Percentiles rank a stretch among this genome's conserved stretches.
Conservation (phyloP, 108 stramenopile genomes). For the Nitzschia sp. region DNA sequence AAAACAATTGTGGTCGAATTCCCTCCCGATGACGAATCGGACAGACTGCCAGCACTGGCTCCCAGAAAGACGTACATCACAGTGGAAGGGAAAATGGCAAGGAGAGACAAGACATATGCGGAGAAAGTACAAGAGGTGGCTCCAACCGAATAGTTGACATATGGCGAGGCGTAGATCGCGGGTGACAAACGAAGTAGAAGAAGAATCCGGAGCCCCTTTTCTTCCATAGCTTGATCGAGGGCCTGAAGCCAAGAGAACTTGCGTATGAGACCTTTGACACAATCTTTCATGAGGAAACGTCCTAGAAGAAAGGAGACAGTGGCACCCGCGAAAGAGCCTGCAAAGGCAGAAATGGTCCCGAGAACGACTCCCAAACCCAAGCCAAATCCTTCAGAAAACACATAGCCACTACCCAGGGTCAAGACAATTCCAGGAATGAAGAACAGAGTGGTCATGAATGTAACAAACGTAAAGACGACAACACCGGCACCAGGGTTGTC, state of each 20-base stretch:
- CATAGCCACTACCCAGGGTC: conserved; percentile 74
- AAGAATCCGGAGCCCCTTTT: conserved; percentile 72
- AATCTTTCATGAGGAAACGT: conserved; percentile 65
- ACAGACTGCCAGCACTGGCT: conserved; percentile 59
- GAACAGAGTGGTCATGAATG: conserved; percentile 57
- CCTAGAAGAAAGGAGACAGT: conserved; percentile 59
- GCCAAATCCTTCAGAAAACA: conserved; percentile 63
- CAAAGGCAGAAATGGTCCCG: conserved; percentile 51
- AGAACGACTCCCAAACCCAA: conserved; percentile 55
- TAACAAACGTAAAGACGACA: conserved; percentile 57
- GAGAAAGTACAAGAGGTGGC: conserved; percentile 44
- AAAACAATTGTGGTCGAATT: conserved; percentile 36
- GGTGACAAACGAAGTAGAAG: conserved; percentile 56
- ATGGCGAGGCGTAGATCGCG: conserved; percentile 46
- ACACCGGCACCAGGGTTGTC: conserved; percentile 51
- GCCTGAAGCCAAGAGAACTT: conserved; percentile 61
- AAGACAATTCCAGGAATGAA: conserved; percentile 71
- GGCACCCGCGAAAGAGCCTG: conserved; percentile 56
- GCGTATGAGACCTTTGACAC: conserved; percentile 37
- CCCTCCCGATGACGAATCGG: conserved; percentile 40
- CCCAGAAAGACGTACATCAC: conserved; percentile 77
- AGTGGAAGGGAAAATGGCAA: conserved; percentile 74
- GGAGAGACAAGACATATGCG: conserved; percentile 51
- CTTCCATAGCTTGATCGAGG: conserved; percentile 51
- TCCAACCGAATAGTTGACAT: conserved; percentile 58